Evolutionary conservation across 345 rosid species (phyloP), one percentile per base, ranked within the genome.

Genomic region (Eucalyptus globulus): DNA sequence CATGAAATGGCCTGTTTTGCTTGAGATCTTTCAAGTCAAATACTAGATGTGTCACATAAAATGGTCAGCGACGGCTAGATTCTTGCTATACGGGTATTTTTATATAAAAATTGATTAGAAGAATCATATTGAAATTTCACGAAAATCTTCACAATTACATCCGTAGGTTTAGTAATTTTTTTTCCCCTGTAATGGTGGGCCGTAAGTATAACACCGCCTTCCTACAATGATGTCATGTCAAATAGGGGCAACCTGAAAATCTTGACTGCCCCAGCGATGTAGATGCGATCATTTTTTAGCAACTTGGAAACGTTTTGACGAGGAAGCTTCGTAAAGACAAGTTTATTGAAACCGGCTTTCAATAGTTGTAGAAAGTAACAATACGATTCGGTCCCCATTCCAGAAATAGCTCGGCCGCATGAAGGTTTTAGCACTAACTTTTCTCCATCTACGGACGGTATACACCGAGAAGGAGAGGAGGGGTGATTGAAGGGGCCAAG

Each of bases 1-100:
- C 34, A 65, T 4, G 5, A 14, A 7, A 14, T 8, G 9, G 10
- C n/a, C 4, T n/a, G 5, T 65, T 14, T 65, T 29, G 10, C 72
- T 65, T 65, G 10, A 65, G 37, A 27, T 65, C 19, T 65, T 65
- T 31, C 7, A 27, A 27, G 72, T 65, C 34, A 29, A 4, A 65
- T 1, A 13, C 0, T 14, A 4, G 72, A 65, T 1, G 5, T 65
- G 37, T 4, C 34, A 29, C 1, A 0, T 29, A 62, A 15, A 12
- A 62, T 13, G 14, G 0, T 1, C 4, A 31, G 1, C 0, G 17
- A 62, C 0, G 2, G 7, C 6, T 60, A 0, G 31, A 27, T 22
- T 53, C 3, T 51, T 56, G 27, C 27, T 2, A 56, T 22, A 10
- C 29, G 0, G 0, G 3, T 24, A 56, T 56, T 56, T 22, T 56